phyloP scores from a whole-genome alignment of 306 rosid species.

The Vicia sativa region DNA sequence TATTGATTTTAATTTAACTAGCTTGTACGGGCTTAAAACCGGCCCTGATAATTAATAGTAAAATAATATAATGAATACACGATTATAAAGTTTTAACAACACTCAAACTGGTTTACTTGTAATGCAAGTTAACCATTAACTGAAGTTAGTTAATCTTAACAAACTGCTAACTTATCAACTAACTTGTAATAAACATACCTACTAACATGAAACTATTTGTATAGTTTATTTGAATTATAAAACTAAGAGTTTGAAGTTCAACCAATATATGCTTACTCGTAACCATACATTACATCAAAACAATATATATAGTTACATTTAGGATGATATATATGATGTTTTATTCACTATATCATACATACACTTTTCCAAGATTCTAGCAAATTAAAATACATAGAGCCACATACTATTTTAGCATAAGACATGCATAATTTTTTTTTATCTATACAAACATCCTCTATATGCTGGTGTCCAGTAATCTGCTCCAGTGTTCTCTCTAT shows the following conservation, averaged over 20 bases:
- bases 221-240: too few species aligned
- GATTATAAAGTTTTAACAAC: too few species aligned
- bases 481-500: constrained; percentile 78
- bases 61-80: too few species aligned
- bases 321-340: constrained; percentile 4
- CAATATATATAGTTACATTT: constrained; percentile 16
- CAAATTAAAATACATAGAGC: constrained; percentile 14
- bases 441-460: constrained; percentile 87
- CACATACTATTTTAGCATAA: constrained; percentile 18
- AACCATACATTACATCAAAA: constrained; percentile 20
- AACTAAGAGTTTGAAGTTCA: not conserved
- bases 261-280: constrained; percentile 2
- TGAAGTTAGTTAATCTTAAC: too few species aligned
- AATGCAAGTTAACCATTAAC: too few species aligned
- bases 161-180: too few species aligned
- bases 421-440: constrained; percentile 17
- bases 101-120: too few species aligned
- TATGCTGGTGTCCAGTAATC: constrained; percentile 92
- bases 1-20: too few species aligned
- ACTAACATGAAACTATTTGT: too few species aligned
- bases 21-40: too few species aligned
- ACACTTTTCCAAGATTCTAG: constrained; percentile 26
- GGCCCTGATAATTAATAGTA: too few species aligned
- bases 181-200: too few species aligned
- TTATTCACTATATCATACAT: constrained; percentile 28